Evolutionary conservation across 257 asterid species (phyloP).

Genomic region (Paulownia fortunei): DNA sequence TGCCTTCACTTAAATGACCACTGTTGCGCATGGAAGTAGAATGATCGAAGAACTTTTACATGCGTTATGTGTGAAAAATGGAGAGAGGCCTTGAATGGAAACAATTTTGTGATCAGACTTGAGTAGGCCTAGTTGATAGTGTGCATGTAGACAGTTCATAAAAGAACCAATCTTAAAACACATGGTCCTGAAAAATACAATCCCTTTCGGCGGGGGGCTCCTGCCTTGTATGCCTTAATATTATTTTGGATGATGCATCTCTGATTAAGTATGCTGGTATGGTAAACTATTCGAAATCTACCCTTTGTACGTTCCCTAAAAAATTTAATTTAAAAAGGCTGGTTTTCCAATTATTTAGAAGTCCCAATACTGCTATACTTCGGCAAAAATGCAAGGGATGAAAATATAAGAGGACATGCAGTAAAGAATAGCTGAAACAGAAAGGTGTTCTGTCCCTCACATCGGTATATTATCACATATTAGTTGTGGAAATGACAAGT

Average conservation of each 20-base stretch:
- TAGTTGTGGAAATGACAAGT: not conserved
- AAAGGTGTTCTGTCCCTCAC: not conserved
- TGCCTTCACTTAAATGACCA: not conserved
- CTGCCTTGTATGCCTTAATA: not conserved
- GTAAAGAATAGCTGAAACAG: not conserved
- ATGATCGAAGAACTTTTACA: not conserved
- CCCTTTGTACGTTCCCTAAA: not conserved
- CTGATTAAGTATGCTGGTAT: not conserved
- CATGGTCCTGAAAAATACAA: not conserved
- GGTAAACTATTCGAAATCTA: not conserved
- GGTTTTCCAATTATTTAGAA: not conserved
- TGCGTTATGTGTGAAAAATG: not conserved
- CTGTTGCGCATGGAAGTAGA: not conserved
- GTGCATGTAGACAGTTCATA: not conserved
- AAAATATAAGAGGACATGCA: not conserved
- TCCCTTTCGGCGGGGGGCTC: not conserved
- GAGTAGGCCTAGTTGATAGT: not conserved
- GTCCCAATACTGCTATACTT: not conserved
- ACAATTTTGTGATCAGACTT: not conserved
- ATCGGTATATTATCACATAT: not conserved
- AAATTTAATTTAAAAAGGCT: not conserved
- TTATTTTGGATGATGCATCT: not conserved
- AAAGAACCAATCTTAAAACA: not conserved
- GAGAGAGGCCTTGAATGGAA: slow-evolving; percentile 1
- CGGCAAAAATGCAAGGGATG: not conserved